These are phyloP conservation scores for Trametes maxima DNA, from an alignment of 768 basidiomycete species.

Conservation along the genomic window DNA sequence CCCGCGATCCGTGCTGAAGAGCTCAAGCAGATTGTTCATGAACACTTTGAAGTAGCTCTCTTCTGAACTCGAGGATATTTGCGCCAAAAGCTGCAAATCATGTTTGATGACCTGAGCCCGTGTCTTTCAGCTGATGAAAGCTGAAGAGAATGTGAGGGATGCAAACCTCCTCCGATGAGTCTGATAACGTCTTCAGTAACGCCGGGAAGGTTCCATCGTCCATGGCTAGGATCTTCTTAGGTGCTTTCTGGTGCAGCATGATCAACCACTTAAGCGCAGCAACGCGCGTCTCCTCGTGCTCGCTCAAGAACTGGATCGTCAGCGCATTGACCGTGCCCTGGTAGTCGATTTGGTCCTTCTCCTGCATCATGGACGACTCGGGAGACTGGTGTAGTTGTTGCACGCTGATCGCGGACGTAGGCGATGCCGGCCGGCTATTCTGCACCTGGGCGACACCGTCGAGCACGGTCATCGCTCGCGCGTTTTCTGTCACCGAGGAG, in stretches of 20 bases:
- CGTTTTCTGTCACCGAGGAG: constrained; percentile 4
- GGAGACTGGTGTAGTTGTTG: constrained; percentile 30
- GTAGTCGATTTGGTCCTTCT: constrained; percentile 87
- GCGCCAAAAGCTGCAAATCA: constrained; percentile 92
- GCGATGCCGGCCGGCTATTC: constrained; percentile 38
- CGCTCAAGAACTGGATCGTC: constrained; percentile 92
- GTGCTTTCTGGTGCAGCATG: constrained; percentile 98
- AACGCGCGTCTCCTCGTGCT: constrained; percentile 95
- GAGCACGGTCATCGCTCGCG: constrained; percentile 7
- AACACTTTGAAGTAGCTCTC: constrained; percentile 95
- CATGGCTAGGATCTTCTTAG: constrained; percentile 95
- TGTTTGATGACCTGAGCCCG: constrained; percentile 83
- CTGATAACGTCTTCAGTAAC: constrained; percentile 91
- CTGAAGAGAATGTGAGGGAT: background rate
- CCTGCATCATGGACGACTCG: constrained; percentile 34
- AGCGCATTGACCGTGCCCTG: constrained; percentile 90
- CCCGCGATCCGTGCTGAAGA: constrained; percentile 93
- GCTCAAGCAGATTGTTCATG: constrained; percentile 91
- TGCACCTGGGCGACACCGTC: constrained; percentile 18
- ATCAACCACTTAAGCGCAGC: constrained; percentile 97
- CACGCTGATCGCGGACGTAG: constrained; percentile 32
- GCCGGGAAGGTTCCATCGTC: constrained; percentile 98
- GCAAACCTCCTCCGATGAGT: constrained; percentile 89
- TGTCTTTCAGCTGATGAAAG: background rate
- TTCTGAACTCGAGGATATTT: constrained; percentile 94